phyloP scores from a whole-genome alignment of 306 rosid genomes.

The Canavalia ensiformis region DNA sequence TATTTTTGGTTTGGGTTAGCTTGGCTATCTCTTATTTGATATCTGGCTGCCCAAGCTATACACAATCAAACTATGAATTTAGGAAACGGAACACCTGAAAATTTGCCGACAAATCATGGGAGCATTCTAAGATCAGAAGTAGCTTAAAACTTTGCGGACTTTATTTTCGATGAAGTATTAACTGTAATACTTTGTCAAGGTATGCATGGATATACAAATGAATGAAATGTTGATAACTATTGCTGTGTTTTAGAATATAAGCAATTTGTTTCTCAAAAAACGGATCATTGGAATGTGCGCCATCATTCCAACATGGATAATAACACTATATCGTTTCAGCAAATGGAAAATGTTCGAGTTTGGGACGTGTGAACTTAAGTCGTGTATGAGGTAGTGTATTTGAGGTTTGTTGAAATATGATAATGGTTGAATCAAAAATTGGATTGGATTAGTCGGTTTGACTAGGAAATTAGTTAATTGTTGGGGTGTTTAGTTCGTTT shows the following conservation, averaged over 20 bases:
- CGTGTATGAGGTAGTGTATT: not conserved
- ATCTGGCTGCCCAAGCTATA: not conserved
- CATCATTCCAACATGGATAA: too few species aligned
- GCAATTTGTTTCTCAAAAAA: too few species aligned
- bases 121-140: not conserved
- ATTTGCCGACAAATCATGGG: not conserved
- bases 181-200: not conserved
- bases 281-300: too few species aligned
- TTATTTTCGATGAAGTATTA: not conserved
- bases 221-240: not conserved
- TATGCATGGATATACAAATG: not conserved
- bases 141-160: not conserved
- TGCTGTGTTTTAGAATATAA: too few species aligned
- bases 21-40: not conserved
- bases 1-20: not conserved
- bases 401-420: not conserved
- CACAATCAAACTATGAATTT: not conserved
- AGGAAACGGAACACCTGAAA: not conserved
- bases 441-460: not conserved
- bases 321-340: too few species aligned
- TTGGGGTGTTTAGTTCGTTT: not conserved
- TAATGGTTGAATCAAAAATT: not conserved
- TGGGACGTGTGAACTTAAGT: not conserved
- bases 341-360: not conserved
- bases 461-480: not conserved